Evolutionary conservation across 805 yeast genomes (phyloP).

Genomic region (Nakazawaea pomicola): DNA sequence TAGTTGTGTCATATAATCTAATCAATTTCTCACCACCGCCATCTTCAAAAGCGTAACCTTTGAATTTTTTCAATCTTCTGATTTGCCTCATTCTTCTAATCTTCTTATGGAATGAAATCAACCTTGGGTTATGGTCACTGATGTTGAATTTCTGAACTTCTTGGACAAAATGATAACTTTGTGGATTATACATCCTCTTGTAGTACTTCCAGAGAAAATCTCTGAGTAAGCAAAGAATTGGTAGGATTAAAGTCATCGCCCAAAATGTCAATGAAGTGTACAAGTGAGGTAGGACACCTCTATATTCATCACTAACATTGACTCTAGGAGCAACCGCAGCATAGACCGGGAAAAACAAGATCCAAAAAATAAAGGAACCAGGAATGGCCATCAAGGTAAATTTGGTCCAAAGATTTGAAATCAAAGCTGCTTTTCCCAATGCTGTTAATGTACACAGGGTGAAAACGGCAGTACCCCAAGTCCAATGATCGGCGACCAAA

Average conservation of each 20-base stretch:
- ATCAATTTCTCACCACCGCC: slow-evolving; percentile 91
- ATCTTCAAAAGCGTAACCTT: slow-evolving; percentile 97
- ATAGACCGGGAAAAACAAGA: slow-evolving; percentile 81
- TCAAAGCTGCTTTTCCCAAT: slow-evolving; percentile 89
- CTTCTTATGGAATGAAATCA: slow-evolving; percentile 95
- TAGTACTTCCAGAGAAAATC: slow-evolving; percentile 94
- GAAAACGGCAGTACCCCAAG: slow-evolving; percentile 88
- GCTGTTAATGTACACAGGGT: slow-evolving; percentile 86
- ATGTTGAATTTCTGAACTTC: slow-evolving; percentile 94
- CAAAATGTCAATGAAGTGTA: slow-evolving; percentile 80
- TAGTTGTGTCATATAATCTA: slow-evolving; percentile 92
- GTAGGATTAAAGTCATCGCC: slow-evolving; percentile 73
- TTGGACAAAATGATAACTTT: slow-evolving; percentile 90
- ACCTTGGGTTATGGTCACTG: slow-evolving; percentile 90
- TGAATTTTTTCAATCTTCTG: slow-evolving; percentile 94
- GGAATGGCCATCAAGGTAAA: slow-evolving; percentile 90
- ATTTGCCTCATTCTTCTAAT: slow-evolving; percentile 97
- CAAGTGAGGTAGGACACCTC: slow-evolving; percentile 71
- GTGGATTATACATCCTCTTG: slow-evolving; percentile 88
- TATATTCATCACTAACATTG: slow-evolving; percentile 76
- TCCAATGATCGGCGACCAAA: slow-evolving; percentile 79
- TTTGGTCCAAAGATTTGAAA: slow-evolving; percentile 92
- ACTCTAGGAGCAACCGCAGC: slow-evolving; percentile 80
- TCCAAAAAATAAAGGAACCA: slow-evolving; percentile 84
- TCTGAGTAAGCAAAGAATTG: slow-evolving; percentile 73